These are phyloP conservation scores for Mentha longifolia DNA, from an alignment of 257 asterid genomes.

Conservation along the genomic window DNA sequence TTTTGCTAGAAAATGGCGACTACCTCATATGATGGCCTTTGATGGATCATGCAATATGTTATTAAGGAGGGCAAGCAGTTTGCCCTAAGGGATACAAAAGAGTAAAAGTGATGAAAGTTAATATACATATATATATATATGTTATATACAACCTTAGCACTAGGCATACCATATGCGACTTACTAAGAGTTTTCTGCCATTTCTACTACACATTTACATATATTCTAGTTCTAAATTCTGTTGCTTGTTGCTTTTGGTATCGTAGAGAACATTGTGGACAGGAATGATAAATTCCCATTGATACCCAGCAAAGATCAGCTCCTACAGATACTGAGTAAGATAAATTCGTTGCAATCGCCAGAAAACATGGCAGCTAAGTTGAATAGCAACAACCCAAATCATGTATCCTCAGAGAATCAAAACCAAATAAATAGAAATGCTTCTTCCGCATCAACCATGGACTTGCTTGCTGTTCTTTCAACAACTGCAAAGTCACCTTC, in stretches of 20 bases:
- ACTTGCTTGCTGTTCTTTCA: constrained; percentile 75
- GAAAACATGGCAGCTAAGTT: constrained; percentile 49
- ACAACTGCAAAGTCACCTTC: constrained; percentile 43
- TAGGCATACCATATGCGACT: neutral
- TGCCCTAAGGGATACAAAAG: no score
- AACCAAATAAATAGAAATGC: constrained; percentile 40
- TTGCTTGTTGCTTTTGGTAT: constrained; percentile 22
- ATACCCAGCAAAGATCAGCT: constrained; percentile 67
- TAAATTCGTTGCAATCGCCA: constrained; percentile 66
- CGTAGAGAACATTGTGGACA: constrained; percentile 58
- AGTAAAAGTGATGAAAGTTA: neutral
- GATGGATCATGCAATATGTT: neutral
- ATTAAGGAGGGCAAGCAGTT: no score
- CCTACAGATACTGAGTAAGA: constrained; percentile 62
- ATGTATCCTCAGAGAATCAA: constrained; percentile 43
- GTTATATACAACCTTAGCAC: neutral
- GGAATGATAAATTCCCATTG: constrained; percentile 40
- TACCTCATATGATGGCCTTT: constrained; percentile 14
- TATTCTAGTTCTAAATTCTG: constrained; percentile 8
- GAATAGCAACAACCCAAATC: constrained; percentile 41
- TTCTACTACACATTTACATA: neutral
- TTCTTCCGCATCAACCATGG: constrained; percentile 65
- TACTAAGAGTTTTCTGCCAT: constrained; percentile 4
- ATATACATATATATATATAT: neutral
- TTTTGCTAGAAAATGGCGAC: constrained; percentile 16